A percentile compares a stretch with the other conserved stretches of the same genome.
Evolutionary conservation across 768 basidiomycete genomes (phyloP).

Genomic region (Serpula lacrymans): DNA sequence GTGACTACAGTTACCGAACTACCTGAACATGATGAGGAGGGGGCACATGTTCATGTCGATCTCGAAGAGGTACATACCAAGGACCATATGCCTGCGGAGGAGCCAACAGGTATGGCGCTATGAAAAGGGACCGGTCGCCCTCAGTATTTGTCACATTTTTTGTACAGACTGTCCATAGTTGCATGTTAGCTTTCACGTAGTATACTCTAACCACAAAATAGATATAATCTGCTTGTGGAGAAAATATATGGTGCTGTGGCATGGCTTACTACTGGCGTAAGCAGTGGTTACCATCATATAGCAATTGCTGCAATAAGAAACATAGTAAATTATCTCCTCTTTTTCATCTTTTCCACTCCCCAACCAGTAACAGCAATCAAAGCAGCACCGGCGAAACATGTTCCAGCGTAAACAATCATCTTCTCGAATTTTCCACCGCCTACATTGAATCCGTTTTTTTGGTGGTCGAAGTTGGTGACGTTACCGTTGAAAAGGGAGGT

Average conservation of each 20-base stretch:
- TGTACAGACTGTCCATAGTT: no score
- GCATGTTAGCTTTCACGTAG: no score
- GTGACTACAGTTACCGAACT: slow-evolving; percentile 25
- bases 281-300: no score
- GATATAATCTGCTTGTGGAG: no score
- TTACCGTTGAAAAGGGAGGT: slow-evolving; percentile 7
- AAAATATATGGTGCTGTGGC: no score
- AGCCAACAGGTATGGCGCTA: slow-evolving; percentile 26
- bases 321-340: no score
- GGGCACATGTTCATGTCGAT: slow-evolving; percentile 4
- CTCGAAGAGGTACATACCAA: slow-evolving; percentile 5
- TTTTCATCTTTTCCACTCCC: slow-evolving; percentile 2
- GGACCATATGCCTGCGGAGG: slow-evolving; percentile 15
- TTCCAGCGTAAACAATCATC: slow-evolving; percentile 26
- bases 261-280: no score
- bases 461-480: not conserved
- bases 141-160: no score
- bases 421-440: slow-evolving; percentile 20
- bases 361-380: slow-evolving; percentile 18
- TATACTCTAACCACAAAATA: no score
- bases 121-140: no score
- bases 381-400: slow-evolving; percentile 27
- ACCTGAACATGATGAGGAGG: slow-evolving; percentile 17
- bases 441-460: slow-evolving; percentile 16
- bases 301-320: no score